A percentile compares a stretch with the other conserved stretches of the same genome.
phyloP scores from a whole-genome alignment of 331 rosid genomes.

The Saraca asoca region DNA sequence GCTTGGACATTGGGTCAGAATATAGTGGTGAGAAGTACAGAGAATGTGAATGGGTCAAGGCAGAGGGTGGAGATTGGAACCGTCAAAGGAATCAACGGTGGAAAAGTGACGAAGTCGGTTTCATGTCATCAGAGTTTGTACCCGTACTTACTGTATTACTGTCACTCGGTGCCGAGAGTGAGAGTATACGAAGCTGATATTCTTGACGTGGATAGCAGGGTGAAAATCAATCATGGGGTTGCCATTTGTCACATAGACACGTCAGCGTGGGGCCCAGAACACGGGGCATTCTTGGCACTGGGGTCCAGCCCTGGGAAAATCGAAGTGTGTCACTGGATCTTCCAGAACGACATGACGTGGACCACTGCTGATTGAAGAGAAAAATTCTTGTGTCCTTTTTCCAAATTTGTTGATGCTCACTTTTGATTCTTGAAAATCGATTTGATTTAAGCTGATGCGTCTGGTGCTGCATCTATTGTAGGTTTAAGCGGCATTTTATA shows the following conservation, averaged over 20 bases:
- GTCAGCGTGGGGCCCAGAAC: conserved; percentile 56
- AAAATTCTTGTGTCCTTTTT: neutral
- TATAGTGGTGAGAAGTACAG: conserved; percentile 46
- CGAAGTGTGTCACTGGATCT: conserved; percentile 63
- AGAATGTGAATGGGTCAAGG: conserved; percentile 59
- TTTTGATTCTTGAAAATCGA: no score
- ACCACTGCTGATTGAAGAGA: conserved; percentile 36
- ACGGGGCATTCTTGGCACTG: conserved; percentile 70
- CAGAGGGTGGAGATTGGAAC: conserved; percentile 56
- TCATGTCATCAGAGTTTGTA: conserved; percentile 89
- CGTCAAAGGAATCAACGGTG: conserved; percentile 59
- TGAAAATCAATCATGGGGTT: conserved; percentile 45
- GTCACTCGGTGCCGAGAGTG: conserved; percentile 82
- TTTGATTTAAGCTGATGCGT: no score
- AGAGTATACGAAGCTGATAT: conserved; percentile 76
- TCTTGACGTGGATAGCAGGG: conserved; percentile 40
- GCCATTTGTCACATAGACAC: conserved; percentile 65
- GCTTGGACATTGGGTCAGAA: conserved; percentile 50
- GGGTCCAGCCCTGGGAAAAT: conserved; percentile 52
- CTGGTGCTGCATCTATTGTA: no score
- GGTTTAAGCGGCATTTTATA: neutral
- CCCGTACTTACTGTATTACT: conserved; percentile 80
- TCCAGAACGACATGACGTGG: conserved; percentile 87
- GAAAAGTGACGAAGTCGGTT: conserved; percentile 64
- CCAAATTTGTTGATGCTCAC: no score